Evolutionary conservation across 2,329 filamentous ascomycete species (phyloP).

Genomic region (Diaporthe sp.): DNA sequence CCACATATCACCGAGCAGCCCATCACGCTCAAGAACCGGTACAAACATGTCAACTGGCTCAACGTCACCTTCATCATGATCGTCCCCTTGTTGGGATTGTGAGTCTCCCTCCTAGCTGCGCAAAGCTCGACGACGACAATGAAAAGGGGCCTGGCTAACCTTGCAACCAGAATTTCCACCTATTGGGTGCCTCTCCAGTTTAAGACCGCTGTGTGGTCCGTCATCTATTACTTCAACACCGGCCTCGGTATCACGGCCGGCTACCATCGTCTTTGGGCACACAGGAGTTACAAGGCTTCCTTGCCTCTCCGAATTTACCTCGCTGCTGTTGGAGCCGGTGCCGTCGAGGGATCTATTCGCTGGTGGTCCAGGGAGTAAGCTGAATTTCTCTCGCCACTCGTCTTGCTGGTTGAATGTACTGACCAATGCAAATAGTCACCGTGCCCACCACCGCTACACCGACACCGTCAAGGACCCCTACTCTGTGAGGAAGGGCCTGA

Average conservation of each 20-base stretch:
- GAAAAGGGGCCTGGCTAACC: background rate
- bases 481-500: slow-evolving; percentile 87
- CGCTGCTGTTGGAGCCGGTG: slow-evolving; percentile 82
- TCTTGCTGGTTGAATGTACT: background rate
- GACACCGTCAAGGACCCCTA: slow-evolving; percentile 94
- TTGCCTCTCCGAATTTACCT: slow-evolving; percentile 84
- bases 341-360: slow-evolving; percentile 85
- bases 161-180: slow-evolving; percentile 61
- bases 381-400: background rate
- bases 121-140: background rate
- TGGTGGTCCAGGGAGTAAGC: slow-evolving; percentile 82
- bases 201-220: slow-evolving; percentile 78
- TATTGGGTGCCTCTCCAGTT: slow-evolving; percentile 81
- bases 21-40: slow-evolving; percentile 85
- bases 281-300: slow-evolving; percentile 83
- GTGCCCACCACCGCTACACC: slow-evolving; percentile 90
- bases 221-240: slow-evolving; percentile 86
- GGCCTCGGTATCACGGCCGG: slow-evolving; percentile 84
- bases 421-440: slow-evolving; percentile 59
- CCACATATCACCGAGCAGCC: slow-evolving; percentile 86
- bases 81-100: slow-evolving; percentile 77
- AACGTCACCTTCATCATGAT: slow-evolving; percentile 85
- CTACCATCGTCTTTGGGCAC: slow-evolving; percentile 88
- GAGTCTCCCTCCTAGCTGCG: background rate
- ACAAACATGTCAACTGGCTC: slow-evolving; percentile 94